Conservation (phyloP, 768 basidiomycete species). For the Asterophora parasitica region DNA sequence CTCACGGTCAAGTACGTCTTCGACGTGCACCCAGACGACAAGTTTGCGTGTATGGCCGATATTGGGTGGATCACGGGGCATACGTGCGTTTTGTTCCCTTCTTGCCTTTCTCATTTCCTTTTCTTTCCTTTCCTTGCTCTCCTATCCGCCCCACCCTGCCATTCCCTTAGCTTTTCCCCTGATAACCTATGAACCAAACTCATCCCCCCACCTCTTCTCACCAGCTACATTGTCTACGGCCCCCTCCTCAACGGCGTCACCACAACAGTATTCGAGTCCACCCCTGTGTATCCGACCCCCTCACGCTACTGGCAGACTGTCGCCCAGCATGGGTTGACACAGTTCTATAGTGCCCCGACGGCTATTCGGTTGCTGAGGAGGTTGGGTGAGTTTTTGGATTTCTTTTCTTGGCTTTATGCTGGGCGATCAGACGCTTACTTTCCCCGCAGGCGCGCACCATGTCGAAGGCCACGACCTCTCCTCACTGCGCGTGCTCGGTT, state of each 20-base stretch:
- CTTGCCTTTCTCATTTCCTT: too few species aligned
- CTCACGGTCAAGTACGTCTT: constrained; percentile 97
- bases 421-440: too few species aligned
- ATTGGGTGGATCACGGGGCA: constrained; percentile 99
- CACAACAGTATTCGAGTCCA: constrained; percentile 93
- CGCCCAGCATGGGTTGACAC: constrained; percentile 88
- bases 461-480: constrained; percentile 80
- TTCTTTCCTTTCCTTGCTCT: constrained; percentile 1
- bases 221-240: constrained; percentile 89
- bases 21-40: constrained; percentile 94
- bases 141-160: too few species aligned
- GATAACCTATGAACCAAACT: too few species aligned
- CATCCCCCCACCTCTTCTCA: neutral
- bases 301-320: constrained; percentile 97
- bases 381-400: constrained; percentile 27
- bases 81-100: constrained; percentile 46
- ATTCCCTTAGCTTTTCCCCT: too few species aligned
- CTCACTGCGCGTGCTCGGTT: constrained; percentile 81
- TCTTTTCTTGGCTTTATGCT: too few species aligned
- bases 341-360: constrained; percentile 93
- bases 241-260: constrained; percentile 81
- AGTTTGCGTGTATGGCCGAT: constrained; percentile 97
- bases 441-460: constrained; percentile 62
- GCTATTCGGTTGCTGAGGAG: constrained; percentile 86
- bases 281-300: constrained; percentile 94